Base-by-base conservation (phyloP, 2,329 filamentous ascomycete species). In the Ophioceras dolichostomum region DNA sequence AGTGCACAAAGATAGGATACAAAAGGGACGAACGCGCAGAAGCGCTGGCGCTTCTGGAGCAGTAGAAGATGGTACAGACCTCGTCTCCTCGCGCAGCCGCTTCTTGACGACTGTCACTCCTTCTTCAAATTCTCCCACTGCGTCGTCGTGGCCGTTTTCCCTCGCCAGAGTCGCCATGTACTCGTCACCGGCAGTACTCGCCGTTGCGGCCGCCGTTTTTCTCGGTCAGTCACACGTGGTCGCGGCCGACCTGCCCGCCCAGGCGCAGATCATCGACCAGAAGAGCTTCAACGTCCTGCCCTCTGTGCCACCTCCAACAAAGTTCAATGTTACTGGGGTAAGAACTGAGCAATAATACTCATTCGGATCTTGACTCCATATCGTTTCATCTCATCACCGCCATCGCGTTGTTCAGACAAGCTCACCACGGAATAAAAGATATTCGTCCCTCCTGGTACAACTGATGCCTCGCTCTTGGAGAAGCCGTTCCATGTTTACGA, bases 401-500 rank as follows among this genome's bases (percentile, higher is more conserved):
- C 12, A 26, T 26, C 7, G 0, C 34, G 64, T n/a, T n/a, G n/a
- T n/a, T n/a, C n/a, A n/a, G n/a, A n/a, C n/a, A n/a, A n/a, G n/a
- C n/a, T n/a, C n/a, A n/a, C n/a, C n/a, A n/a, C n/a, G n/a, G n/a
- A n/a, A n/a, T n/a, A n/a, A n/a, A n/a, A n/a, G 55, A 43, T 53
- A 10, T 67, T 66, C 43, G 41, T 62, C 16, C 66, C 64, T n/a
- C 64, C 65, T 0, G 64, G 63, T 1, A 50, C 59, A 18, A 58
- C 57, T 1, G 38, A 54, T 8, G 54, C 59, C 13, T 57, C 52
- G 8, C 54, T 67, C 2, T 38, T 41, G 2, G 55, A 53, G 16
- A 62, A 53, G 46, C 61, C 62, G 2, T 67, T 67, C 40, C 64
- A 67, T 39, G 52, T 71, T 39, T 74, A 70, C 43, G 64, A 73